Conservation (phyloP, 148 eudicot species). For the Dianthus caryophyllus region DNA sequence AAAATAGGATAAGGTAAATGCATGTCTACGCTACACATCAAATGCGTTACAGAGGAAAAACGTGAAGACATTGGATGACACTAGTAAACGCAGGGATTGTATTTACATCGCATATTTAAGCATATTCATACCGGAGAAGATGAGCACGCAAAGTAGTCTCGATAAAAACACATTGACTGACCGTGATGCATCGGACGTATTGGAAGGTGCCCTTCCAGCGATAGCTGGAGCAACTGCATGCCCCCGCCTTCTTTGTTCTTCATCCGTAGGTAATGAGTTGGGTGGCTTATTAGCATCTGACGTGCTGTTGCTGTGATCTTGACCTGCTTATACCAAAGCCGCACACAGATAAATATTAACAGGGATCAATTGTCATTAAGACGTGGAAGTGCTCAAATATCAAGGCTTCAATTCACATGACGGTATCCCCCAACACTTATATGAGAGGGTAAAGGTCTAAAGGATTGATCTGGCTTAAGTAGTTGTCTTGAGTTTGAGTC, state of each 20-base stretch:
- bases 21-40: slow-evolving; percentile 11
- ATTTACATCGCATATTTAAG: slow-evolving; percentile 28
- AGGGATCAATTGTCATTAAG: no score
- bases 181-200: slow-evolving; percentile 38
- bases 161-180: slow-evolving; percentile 23
- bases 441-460: no score
- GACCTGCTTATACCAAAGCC: slow-evolving; percentile 36
- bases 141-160: slow-evolving; percentile 27
- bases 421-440: no score
- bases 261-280: slow-evolving; percentile 56
- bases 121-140: slow-evolving; percentile 16
- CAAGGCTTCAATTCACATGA: no score
- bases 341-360: no score
- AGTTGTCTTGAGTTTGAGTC: no score
- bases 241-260: slow-evolving; percentile 58
- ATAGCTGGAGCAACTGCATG: slow-evolving; percentile 69
- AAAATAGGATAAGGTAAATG: not conserved
- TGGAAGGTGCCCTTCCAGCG: slow-evolving; percentile 72
- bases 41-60: slow-evolving; percentile 27
- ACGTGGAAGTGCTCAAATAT: no score
- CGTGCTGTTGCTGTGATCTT: slow-evolving; percentile 39
- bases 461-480: no score
- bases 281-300: slow-evolving; percentile 35
- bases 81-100: slow-evolving; percentile 14
- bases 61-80: slow-evolving; percentile 25